These are phyloP conservation scores for Nakaseomyces nivariensis DNA, from an alignment of 1,139 yeast species.

Conservation along the genomic window DNA sequence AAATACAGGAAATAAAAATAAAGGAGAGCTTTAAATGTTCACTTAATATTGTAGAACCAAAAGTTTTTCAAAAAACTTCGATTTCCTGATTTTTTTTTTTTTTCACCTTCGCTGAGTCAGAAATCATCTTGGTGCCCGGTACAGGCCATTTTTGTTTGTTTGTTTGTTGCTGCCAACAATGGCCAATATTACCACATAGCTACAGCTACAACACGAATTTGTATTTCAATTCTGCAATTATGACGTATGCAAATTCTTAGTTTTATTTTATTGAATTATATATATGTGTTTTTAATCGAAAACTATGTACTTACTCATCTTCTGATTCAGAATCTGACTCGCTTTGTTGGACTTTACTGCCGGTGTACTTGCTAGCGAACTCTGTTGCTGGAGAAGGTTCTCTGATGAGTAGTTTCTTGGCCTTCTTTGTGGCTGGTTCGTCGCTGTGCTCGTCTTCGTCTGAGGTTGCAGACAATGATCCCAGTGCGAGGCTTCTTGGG, in stretches of 20 bases:
- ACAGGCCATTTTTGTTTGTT: background rate
- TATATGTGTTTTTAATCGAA: too few relatives aligned
- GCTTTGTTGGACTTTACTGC: slow-evolving; percentile 17
- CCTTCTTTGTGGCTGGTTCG: slow-evolving; percentile 1
- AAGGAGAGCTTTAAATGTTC: too few relatives aligned
- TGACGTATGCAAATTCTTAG: too few relatives aligned
- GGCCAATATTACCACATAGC: too few relatives aligned
- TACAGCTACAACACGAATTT: too few relatives aligned
- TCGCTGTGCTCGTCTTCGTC: slow-evolving; percentile 4
- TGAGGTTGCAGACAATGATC: slow-evolving; percentile 2
- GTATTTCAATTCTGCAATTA: too few relatives aligned
- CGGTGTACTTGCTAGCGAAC: slow-evolving; percentile 54
- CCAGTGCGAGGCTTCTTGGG: slow-evolving; percentile 2
- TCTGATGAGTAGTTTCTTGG: slow-evolving; percentile 11
- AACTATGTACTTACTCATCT: background rate
- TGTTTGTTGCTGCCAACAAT: too few relatives aligned
- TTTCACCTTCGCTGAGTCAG: background rate
- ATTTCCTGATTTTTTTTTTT: background rate
- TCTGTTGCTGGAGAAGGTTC: slow-evolving; percentile 49
- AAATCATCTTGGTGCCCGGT: background rate
- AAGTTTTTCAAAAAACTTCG: background rate
- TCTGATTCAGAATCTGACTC: background rate
- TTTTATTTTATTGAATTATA: background rate
- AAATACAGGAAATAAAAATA: too few relatives aligned
- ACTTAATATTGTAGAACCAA: background rate